Evolutionary conservation across 257 asterid species (phyloP), one percentile per base, ranked within the genome.

Genomic region (Nicotiana sylvestris): DNA sequence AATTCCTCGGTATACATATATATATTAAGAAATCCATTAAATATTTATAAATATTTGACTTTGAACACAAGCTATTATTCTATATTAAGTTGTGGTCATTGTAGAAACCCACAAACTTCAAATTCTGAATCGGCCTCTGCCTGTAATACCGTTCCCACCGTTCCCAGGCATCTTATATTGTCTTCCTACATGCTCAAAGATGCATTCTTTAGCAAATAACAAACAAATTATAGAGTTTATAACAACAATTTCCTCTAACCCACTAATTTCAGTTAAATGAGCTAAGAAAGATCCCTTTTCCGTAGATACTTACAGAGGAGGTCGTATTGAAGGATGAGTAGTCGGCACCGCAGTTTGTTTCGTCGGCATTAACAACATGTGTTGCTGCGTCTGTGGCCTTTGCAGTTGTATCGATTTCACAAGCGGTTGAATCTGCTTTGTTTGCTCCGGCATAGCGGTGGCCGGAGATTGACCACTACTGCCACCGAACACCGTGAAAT

Each of bases 401-500:
- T 43, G 49, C 11, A 43, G 11, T 43, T 43, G 49, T 43, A 43
- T 43, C 1, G 49, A 43, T 43, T 43, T 43, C 49, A 43, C 49
- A 43, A 43, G 49, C 11, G 49, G 49, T 43, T 72, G 88, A 27
- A 74, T 80, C 86, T 66, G 89, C 82, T 88, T 87, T 85, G 84
- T 35, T 21, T 78, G 62, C 81, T 87, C 89, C 77, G 87, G 82
- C 35, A 83, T 61, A 57, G 77, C 87, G 78, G 84, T 30, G 65
- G 77, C 77, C 76, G 92, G 84, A 16, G 88, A 82, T 43, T 66
- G 62, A 18, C 83, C 37, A 53, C 65, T 13, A 13, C 86, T 91
- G 35, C 87, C 89, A 79, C 88, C 84, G 13, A 88, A 84, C 72
- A 90, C 94, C 72, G 95, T 93, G 82, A 96, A 96, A 90, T 96